Conservation (phyloP, 2,329 filamentous ascomycete species). For the Clarireedia homoeocarpa region DNA sequence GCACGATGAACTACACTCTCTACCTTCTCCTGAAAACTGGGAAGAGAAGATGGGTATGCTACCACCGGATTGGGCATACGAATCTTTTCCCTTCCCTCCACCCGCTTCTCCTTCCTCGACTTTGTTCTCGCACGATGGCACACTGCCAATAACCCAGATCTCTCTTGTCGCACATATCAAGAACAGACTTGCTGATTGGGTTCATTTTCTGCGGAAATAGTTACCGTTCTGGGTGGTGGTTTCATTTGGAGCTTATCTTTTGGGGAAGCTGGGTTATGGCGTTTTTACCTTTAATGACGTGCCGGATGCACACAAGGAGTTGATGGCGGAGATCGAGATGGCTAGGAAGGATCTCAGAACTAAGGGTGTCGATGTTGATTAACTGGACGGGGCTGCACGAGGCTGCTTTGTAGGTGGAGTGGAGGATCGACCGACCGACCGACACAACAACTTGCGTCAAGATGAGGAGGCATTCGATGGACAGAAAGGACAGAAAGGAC, state of each 20-base stretch:
- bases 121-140: conserved; percentile 4
- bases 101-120: conserved; percentile 1
- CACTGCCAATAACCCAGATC: conserved; percentile 1
- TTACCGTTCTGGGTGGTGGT: conserved; percentile 91
- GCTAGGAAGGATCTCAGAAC: conserved; percentile 66
- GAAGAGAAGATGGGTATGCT: background rate
- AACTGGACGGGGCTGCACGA: conserved; percentile 1
- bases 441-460: too few species aligned
- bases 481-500: too few species aligned
- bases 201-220: conserved; percentile 38
- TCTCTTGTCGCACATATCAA: conserved; percentile 6
- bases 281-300: conserved; percentile 82
- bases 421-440: background rate
- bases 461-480: too few species aligned
- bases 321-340: conserved; percentile 75
- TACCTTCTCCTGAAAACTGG: background rate
- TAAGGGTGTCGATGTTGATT: conserved; percentile 57
- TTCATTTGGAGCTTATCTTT: conserved; percentile 82
- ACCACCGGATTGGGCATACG: background rate
- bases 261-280: conserved; percentile 64
- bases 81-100: conserved; percentile 9
- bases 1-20: background rate
- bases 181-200: conserved; percentile 5
- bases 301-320: conserved; percentile 79
- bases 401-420: background rate